Percentiles rank a stretch among this genome's conserved stretches.
Evolutionary conservation across 495 filamentous ascomycete genomes (phyloP).

Genomic region (Xylaria sp.): DNA sequence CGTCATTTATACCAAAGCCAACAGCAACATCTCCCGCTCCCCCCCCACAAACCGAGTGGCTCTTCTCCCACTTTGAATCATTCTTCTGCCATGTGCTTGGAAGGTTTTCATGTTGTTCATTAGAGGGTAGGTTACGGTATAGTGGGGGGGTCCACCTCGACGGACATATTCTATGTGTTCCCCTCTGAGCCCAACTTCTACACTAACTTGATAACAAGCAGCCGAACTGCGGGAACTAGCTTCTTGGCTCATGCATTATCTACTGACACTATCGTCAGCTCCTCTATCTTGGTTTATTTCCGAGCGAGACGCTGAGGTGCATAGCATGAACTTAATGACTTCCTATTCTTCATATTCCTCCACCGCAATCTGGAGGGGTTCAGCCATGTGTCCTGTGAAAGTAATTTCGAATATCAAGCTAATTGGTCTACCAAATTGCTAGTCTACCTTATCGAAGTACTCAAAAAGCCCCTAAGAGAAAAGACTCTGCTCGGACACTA

Average conservation of each 20-base stretch:
- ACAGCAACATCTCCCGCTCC: not conserved
- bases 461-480: conserved; percentile 22
- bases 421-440: conserved; percentile 19
- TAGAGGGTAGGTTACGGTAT: conserved; percentile 31
- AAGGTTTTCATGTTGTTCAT: conserved; percentile 38
- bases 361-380: conserved; percentile 11
- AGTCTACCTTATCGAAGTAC: conserved; percentile 3
- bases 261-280: conserved; percentile 26
- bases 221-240: conserved; percentile 28
- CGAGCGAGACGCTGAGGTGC: not conserved
- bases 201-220: conserved; percentile 34
- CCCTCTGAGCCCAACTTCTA: conserved; percentile 39
- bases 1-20: conserved; percentile 1
- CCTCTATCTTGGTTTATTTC: conserved; percentile 26
- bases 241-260: conserved; percentile 11
- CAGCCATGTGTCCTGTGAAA: conserved; percentile 9
- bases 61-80: not conserved
- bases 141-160: conserved; percentile 37
- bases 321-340: not conserved
- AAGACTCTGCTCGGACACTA: not conserved
- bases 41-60: not conserved
- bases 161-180: conserved; percentile 38
- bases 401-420: conserved; percentile 17
- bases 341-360: conserved; percentile 15
- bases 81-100: not conserved